These are phyloP conservation scores for Scorias spongiosa DNA, from an alignment of 2,329 filamentous ascomycete genomes.

Conservation along the genomic window DNA sequence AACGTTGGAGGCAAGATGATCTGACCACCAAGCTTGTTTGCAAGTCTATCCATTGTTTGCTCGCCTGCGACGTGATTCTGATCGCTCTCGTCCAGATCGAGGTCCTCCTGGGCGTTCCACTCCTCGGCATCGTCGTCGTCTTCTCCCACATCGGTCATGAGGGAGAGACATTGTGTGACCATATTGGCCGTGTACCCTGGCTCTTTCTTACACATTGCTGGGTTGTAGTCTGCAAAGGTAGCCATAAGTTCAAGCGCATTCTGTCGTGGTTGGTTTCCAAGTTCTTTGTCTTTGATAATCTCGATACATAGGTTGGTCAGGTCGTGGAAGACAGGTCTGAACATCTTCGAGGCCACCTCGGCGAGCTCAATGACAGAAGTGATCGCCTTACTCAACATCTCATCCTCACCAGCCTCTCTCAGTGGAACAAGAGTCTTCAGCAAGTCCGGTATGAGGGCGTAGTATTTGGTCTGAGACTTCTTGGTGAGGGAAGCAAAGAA, in stretches of 20 bases:
- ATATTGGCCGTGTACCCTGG: slow-evolving; percentile 83
- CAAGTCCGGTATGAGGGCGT: slow-evolving; percentile 70
- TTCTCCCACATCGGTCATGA: slow-evolving; percentile 92
- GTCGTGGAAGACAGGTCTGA: slow-evolving; percentile 84
- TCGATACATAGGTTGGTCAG: slow-evolving; percentile 85
- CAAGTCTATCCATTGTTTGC: slow-evolving; percentile 93
- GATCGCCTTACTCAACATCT: slow-evolving; percentile 79
- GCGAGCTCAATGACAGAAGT: slow-evolving; percentile 87
- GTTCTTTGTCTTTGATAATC: slow-evolving; percentile 89
- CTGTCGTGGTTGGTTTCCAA: slow-evolving; percentile 77
- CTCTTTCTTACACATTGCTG: slow-evolving; percentile 90
- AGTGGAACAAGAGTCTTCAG: slow-evolving; percentile 89
- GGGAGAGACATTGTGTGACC: slow-evolving; percentile 93
- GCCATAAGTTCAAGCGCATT: slow-evolving; percentile 96
- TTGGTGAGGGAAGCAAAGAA: slow-evolving; percentile 88
- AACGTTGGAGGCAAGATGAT: slow-evolving; percentile 89
- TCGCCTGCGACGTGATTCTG: slow-evolving; percentile 95
- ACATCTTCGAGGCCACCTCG: slow-evolving; percentile 93
- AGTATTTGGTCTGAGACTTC: slow-evolving; percentile 81
- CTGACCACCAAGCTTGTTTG: slow-evolving; percentile 91
- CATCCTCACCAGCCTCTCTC: slow-evolving; percentile 80
- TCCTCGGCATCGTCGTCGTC: slow-evolving; percentile 92
- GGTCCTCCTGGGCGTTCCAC: slow-evolving; percentile 86
- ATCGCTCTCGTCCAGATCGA: slow-evolving; percentile 91
- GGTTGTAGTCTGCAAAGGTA: slow-evolving; percentile 89